Base-by-base conservation (phyloP, 495 filamentous ascomycete genomes). In the Xylaria bambusicola region DNA sequence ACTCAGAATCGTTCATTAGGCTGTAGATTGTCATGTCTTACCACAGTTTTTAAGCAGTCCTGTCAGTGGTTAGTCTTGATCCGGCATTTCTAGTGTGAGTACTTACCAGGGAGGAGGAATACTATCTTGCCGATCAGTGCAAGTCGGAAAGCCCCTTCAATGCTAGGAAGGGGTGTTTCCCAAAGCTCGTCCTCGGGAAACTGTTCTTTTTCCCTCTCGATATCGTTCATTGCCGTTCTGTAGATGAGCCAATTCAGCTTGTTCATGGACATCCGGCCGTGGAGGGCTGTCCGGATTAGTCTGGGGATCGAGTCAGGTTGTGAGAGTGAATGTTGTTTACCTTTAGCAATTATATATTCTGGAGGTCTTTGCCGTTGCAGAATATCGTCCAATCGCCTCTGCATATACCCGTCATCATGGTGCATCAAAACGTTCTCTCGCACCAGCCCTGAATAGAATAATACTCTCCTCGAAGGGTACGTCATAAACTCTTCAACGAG, bases 391-490 rank as follows among this genome's bases (percentile, higher is more conserved):
- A 12, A 42, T 42, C 6, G 9, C 31, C 52, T 33, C 18, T 33
- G 21, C 13, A 44, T 6, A 26, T 44, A 31, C 38, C 24, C n/a
- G 24, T 33, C 38, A n/a, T 21, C 27, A 17, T 17, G 5, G n/a
- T 18, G 27, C 44, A 1, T 0, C 2, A 56, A 38, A 13, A 54
- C 18, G 27, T 26, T 56, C 1, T n/a, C 1, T 6, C 53, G 17
- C 21, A 56, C 41, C 8, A 12, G 27, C 38, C 47, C 47, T 29
- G 47, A 26, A 18, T 24, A 70, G 12, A 70, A 46, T 60, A 55
- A 61, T 2, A 72, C 41, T 13, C 58, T 52, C 12, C 41, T 56
- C 6, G 65, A 61, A 23, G 67, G 61, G 31, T 66, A 62, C 17
- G 51, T 5, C 10, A 5, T 40, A 12, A 61, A 74, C 17, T 54